Base-by-base conservation (phyloP, 1,284 basidiomycete species). In the Trichosporon sp. region DNA sequence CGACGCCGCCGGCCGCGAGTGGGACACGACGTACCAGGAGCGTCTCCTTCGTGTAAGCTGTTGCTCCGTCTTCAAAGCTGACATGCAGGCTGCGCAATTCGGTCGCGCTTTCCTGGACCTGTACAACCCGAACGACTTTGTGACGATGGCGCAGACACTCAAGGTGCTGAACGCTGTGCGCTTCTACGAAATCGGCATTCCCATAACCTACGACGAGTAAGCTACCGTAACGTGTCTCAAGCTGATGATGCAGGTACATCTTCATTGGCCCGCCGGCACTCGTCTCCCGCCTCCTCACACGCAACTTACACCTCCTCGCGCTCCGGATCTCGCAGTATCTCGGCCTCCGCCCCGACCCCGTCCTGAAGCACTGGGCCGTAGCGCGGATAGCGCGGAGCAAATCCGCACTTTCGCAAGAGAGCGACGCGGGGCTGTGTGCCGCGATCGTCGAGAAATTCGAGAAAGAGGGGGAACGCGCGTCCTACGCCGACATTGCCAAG, bases 161-260 rank as follows among this genome's bases (percentile, higher is more conserved):
- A 94, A 96, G 79, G 95, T 99, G n/a, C 86, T 99, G 61, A 98
- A 99, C 79, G 93, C 94, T 4, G 91, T 96, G 32, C 89, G 95
- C 56, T 91, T 89, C 79, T 94, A 92, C 77, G 92, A 96, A 78
- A 91, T 98, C 65, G 96, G 95, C 0, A 92, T 99, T 65, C 96
- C 96, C 0, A 88, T 98, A 48, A 96, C 94, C 1, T 94, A 94
- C 82, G 89, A 91, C 3, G 91, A 98, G 93, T 96, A 79, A 68
- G 85, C 81, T 59, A 26, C 37, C n/a, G 16, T 14, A 2, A 4
- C 32, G 31, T 2, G 4, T 21, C 6, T 2, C 1, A 8, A 66
- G 38, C 72, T 71, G 68, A 72, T 71, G 26, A 11, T 26, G 8
- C 76, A 94, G 92, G 85, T 94, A 93, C 78, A 88, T 88, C 69